Evolutionary conservation across 2,329 filamentous ascomycete species (phyloP).

Genomic region (Fusarium sp.): DNA sequence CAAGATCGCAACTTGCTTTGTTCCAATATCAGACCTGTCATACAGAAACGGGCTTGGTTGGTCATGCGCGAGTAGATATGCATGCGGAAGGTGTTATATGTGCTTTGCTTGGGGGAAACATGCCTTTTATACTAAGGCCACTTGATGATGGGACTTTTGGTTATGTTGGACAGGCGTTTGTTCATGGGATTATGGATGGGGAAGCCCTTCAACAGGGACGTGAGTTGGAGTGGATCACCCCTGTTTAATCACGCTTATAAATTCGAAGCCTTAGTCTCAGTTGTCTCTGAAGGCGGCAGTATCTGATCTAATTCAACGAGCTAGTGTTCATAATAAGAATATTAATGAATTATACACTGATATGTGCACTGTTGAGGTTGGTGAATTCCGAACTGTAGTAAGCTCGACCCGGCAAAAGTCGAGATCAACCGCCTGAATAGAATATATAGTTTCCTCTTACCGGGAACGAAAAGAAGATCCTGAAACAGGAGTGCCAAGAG

Average conservation of each 20-base stretch:
- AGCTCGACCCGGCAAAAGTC: too few species aligned
- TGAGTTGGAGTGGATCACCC: neutral
- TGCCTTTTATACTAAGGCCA: neutral
- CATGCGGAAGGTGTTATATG: neutral
- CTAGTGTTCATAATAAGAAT: too few species aligned
- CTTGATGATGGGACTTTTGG: neutral
- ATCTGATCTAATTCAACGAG: too few species aligned
- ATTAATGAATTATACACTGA: too few species aligned
- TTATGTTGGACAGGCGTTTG: neutral
- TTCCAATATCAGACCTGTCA: neutral
- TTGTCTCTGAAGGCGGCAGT: too few species aligned
- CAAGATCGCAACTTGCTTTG: neutral
- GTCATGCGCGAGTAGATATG: neutral
- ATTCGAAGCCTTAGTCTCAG: neutral
- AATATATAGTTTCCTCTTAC: neutral
- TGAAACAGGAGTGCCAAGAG: neutral
- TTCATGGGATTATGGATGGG: neutral
- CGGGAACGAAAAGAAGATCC: neutral
- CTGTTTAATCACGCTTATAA: conserved; percentile 35
- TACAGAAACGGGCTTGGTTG: neutral
- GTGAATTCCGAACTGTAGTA: too few species aligned
- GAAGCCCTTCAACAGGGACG: neutral
- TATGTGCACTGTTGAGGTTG: too few species aligned
- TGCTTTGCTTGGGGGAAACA: neutral
- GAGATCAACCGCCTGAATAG: too few species aligned